Conservation (phyloP, 2,329 filamentous ascomycete genomes). For the Penicillium freii region DNA sequence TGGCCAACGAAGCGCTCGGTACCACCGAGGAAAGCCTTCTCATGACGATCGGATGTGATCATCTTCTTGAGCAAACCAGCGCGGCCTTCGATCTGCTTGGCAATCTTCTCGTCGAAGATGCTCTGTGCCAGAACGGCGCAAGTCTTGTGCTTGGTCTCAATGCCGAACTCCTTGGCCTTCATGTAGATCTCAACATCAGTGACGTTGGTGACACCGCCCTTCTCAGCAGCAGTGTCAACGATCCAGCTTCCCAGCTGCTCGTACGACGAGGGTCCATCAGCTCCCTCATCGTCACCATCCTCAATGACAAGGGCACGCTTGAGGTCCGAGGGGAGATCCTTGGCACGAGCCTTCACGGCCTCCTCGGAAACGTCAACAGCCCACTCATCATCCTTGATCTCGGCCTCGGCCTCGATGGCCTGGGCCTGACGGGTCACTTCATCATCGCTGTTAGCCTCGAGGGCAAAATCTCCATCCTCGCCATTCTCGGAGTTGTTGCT, state of each 20-base stretch:
- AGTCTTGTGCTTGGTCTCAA: conserved; percentile 92
- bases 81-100: conserved; percentile 80
- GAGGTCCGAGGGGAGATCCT: conserved; percentile 89
- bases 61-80: conserved; percentile 88
- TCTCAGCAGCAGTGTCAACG: conserved; percentile 66
- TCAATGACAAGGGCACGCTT: conserved; percentile 86
- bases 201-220: conserved; percentile 72
- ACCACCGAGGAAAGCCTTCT: conserved; percentile 92
- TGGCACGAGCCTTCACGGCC: conserved; percentile 89
- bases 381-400: conserved; percentile 86
- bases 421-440: conserved; percentile 78
- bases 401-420: conserved; percentile 68
- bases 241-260: conserved; percentile 95
- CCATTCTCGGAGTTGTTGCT: conserved; percentile 62
- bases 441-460: conserved; percentile 80
- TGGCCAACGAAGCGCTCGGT: conserved; percentile 88
- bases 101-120: conserved; percentile 86
- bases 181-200: conserved; percentile 89
- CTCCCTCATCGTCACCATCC: conserved; percentile 76
- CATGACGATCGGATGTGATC: conserved; percentile 85
- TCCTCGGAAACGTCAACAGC: conserved; percentile 94
- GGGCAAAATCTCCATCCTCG: conserved; percentile 63
- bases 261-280: conserved; percentile 75
- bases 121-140: conserved; percentile 89
- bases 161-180: conserved; percentile 94